phyloP scores from a whole-genome alignment of 2,329 filamentous ascomycete species.

The Colletotrichum sp. region DNA sequence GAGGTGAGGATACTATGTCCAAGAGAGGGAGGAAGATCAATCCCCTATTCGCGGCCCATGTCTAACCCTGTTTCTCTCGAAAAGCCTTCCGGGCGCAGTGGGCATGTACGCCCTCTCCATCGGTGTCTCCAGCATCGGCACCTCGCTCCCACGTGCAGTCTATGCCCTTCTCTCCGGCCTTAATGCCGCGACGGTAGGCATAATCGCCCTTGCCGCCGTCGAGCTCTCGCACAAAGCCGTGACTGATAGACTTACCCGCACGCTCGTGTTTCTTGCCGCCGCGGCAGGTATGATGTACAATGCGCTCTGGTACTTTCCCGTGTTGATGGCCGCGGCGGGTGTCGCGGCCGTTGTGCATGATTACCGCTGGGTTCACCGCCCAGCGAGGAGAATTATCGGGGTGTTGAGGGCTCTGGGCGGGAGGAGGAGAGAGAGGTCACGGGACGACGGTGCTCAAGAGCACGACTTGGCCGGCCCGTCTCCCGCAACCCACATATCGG shows the following conservation, averaged over 20 bases:
- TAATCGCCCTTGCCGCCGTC: conserved; percentile 70
- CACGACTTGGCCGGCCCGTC: neutral
- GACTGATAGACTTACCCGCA: conserved; percentile 62
- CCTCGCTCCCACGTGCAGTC: conserved; percentile 59
- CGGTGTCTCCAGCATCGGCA: conserved; percentile 61
- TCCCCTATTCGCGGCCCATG: neutral
- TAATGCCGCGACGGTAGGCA: conserved; percentile 70
- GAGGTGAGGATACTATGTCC: conserved; percentile 43
- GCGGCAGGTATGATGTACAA: conserved; percentile 70
- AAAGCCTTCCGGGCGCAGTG: conserved; percentile 66
- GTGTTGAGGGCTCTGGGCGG: neutral
- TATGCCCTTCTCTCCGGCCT: conserved; percentile 71
- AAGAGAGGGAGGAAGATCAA: neutral
- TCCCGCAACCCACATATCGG: accelerated
- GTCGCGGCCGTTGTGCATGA: conserved; percentile 58
- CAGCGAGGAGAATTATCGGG: conserved; percentile 26
- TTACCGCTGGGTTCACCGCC: conserved; percentile 47
- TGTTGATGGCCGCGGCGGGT: conserved; percentile 62
- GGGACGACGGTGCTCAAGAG: neutral
- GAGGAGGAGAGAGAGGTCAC: neutral
- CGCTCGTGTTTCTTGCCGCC: conserved; percentile 65
- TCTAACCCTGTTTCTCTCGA: neutral
- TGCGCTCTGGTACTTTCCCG: conserved; percentile 72
- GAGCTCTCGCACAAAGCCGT: conserved; percentile 69
- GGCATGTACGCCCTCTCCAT: conserved; percentile 69